Conservation (phyloP, 2,329 filamentous ascomycete species). For the Ophiostoma piceae region DNA sequence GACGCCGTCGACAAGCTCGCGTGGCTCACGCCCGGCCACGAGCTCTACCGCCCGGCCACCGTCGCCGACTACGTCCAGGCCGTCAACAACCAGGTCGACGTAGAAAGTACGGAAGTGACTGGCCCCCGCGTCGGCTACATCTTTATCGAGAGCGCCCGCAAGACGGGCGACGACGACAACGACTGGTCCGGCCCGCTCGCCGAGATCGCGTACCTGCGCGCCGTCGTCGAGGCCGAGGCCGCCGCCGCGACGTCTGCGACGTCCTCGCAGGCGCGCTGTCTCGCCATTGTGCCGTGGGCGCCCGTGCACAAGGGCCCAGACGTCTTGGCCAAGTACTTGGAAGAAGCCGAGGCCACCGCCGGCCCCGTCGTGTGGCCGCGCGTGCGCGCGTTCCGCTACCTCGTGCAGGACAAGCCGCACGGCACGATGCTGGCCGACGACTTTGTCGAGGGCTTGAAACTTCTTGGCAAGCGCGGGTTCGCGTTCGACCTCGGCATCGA, state of each 20-base stretch:
- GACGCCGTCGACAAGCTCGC: conserved; percentile 60
- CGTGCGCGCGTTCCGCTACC: conserved; percentile 74
- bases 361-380: conserved; percentile 60
- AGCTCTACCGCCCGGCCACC: conserved; percentile 60
- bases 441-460: conserved; percentile 62
- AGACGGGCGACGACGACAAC: conserved; percentile 52
- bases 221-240: conserved; percentile 58
- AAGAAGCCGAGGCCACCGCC: conserved; percentile 53
- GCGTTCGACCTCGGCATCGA: conserved; percentile 83
- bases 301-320: conserved; percentile 62
- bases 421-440: conserved; percentile 58
- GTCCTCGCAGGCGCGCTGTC: conserved; percentile 51
- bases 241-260: conserved; percentile 26
- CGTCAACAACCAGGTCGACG: conserved; percentile 21
- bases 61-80: conserved; percentile 52
- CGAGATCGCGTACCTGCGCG: conserved; percentile 65
- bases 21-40: conserved; percentile 60
- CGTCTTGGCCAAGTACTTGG: conserved; percentile 61
- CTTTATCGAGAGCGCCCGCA: conserved; percentile 77
- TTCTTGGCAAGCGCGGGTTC: conserved; percentile 58
- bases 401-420: conserved; percentile 70
- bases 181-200: conserved; percentile 64
- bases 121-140: conserved; percentile 60
- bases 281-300: conserved; percentile 79
- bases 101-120: conserved; percentile 34